Conservation (phyloP, 2,329 filamentous ascomycete genomes). For the Fusarium equiseti region DNA sequence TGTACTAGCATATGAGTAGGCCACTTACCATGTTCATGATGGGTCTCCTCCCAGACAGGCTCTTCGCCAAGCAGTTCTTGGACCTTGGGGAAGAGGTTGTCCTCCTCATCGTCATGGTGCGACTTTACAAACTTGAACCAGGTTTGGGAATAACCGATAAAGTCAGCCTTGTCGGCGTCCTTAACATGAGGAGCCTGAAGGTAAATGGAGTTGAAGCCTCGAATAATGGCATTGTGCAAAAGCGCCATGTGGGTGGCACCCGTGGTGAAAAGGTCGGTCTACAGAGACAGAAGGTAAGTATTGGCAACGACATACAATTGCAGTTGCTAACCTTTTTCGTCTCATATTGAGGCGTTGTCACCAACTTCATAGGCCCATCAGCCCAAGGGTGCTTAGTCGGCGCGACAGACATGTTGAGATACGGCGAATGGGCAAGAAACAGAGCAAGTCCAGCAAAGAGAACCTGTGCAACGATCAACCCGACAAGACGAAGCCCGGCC, state of each 20-base stretch:
- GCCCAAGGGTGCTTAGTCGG: constrained; percentile 59
- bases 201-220: constrained; percentile 73
- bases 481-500: constrained; percentile 36
- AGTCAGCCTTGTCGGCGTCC: constrained; percentile 65
- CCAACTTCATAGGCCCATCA: constrained; percentile 65
- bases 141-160: constrained; percentile 68
- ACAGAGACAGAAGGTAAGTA: neutral
- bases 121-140: constrained; percentile 71
- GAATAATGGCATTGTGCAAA: constrained; percentile 72
- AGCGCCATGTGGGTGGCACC: constrained; percentile 72
- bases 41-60: constrained; percentile 63
- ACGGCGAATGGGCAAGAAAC: constrained; percentile 53
- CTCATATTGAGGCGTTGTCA: constrained; percentile 65
- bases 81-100: constrained; percentile 66
- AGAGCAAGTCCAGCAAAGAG: constrained; percentile 48
- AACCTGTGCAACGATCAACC: constrained; percentile 48
- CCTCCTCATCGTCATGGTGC: constrained; percentile 72
- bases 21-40: constrained; percentile 65
- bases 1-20: neutral
- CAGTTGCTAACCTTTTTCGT: constrained; percentile 61
- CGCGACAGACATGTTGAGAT: constrained; percentile 49
- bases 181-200: constrained; percentile 67
- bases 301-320: neutral
- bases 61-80: constrained; percentile 64
- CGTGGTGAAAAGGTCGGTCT: constrained; percentile 69